These are phyloP conservation scores for Entophlyctis luteolus DNA, from an alignment of 192 early-diverging fungal species.

Conservation along the genomic window DNA sequence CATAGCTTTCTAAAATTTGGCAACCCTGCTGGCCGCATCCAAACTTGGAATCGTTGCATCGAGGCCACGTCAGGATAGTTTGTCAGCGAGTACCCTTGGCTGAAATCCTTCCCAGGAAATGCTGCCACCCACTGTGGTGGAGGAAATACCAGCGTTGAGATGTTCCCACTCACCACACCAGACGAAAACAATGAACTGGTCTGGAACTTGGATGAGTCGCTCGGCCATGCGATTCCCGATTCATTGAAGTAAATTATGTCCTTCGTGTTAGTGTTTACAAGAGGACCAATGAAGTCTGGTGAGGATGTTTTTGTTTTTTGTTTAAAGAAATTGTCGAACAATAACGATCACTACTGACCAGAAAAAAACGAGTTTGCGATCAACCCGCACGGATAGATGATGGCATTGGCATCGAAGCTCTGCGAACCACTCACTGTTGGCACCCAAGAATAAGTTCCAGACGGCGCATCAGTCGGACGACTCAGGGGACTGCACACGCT, in stretches of 20 bases:
- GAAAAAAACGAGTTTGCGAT: conserved; percentile 98
- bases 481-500: conserved; percentile 7
- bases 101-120: conserved; percentile 48
- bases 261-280: conserved; percentile 44
- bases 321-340: no score
- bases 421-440: background rate
- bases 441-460: conserved; percentile 6
- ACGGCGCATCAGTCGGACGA: conserved; percentile 17
- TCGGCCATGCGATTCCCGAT: conserved; percentile 82
- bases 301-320: no score
- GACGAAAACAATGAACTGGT: background rate
- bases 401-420: conserved; percentile 20
- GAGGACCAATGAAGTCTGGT: conserved; percentile 28
- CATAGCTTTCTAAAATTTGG: conserved; percentile 97
- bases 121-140: conserved; percentile 80
- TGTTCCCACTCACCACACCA: conserved; percentile 28
- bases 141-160: conserved; percentile 55
- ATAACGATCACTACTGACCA: no score
- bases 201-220: conserved; percentile 65
- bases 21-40: conserved; percentile 95
- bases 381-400: conserved; percentile 92
- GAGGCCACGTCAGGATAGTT: conserved; percentile 61
- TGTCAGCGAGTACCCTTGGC: conserved; percentile 47
- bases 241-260: conserved; percentile 52
- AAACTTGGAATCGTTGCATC: conserved; percentile 90